A percentile compares a stretch with the other conserved stretches of the same genome.
Evolutionary conservation across 331 rosid species (phyloP).

Genomic region (Rosa hybrid): DNA sequence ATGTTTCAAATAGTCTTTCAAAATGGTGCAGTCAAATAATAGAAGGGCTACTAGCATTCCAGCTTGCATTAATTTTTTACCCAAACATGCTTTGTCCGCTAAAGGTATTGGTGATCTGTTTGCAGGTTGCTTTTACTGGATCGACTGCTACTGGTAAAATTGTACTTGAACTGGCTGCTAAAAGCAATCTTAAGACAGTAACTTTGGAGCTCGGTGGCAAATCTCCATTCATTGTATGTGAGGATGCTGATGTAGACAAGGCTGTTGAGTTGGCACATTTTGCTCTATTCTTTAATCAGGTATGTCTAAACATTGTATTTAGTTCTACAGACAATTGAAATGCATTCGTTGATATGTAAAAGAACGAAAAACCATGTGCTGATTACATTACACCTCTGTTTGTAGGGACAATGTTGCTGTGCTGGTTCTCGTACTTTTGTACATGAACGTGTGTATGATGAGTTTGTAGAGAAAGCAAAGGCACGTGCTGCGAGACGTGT

Average conservation of each 20-base stretch:
- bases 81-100: not conserved
- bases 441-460: conserved; percentile 74
- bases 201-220: conserved; percentile 94
- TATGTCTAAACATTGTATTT: conserved; percentile 21
- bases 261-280: conserved; percentile 89
- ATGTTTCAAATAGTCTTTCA: not conserved
- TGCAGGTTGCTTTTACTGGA: conserved; percentile 92
- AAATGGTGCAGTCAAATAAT: not conserved
- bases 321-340: not conserved
- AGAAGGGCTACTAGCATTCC: not conserved
- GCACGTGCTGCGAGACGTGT: conserved; percentile 67
- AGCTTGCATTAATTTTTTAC: too few species aligned
- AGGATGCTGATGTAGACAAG: conserved; percentile 83
- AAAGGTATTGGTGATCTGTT: conserved; percentile 18
- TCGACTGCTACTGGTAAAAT: conserved; percentile 78
- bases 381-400: conserved; percentile 18
- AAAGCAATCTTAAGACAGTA: conserved; percentile 81
- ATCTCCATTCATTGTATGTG: conserved; percentile 88
- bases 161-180: conserved; percentile 66
- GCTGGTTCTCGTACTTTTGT: conserved; percentile 93
- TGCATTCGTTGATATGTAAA: conserved; percentile 7
- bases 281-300: conserved; percentile 90
- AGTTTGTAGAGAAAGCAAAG: conserved; percentile 81
- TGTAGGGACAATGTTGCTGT: conserved; percentile 95
- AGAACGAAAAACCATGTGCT: not conserved